Evolutionary conservation across 225 moss, liverwort and hornwort species (phyloP).

Genomic region (Polytrichum commune): DNA sequence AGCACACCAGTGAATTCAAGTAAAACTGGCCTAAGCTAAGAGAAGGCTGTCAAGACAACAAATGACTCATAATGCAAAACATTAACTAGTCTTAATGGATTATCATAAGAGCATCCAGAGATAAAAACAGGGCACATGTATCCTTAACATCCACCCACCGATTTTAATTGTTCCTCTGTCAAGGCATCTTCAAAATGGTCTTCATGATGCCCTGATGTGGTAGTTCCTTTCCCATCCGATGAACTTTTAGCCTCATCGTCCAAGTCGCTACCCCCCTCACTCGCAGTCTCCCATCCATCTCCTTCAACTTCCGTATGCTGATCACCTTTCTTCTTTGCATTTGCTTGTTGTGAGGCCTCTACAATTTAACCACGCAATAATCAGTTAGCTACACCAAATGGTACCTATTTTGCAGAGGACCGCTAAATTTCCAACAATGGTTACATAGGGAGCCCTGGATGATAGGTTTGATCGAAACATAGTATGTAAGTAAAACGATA

Average conservation of each 20-base stretch:
- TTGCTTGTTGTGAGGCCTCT: conserved; percentile 24
- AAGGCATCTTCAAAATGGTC: conserved; percentile 44
- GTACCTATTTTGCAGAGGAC: conserved; percentile 1
- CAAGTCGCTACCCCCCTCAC: conserved; percentile 60
- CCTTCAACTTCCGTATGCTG: conserved; percentile 45
- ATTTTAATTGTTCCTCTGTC: conserved; percentile 48
- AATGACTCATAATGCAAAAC: no score
- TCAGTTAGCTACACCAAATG: background rate
- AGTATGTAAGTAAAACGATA: no score
- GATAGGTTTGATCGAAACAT: background rate
- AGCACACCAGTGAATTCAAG: background rate
- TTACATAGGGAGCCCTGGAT: background rate
- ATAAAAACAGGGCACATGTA: no score
- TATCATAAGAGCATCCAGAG: no score
- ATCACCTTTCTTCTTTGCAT: conserved; percentile 36
- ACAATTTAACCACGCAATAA: background rate
- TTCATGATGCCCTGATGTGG: conserved; percentile 30
- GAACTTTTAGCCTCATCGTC: conserved; percentile 25
- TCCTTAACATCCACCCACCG: conserved; percentile 17
- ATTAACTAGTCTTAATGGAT: no score
- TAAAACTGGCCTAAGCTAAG: background rate
- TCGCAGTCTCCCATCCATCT: conserved; percentile 86
- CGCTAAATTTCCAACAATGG: background rate
- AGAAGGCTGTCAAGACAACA: background rate
- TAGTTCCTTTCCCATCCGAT: conserved; percentile 15